These are phyloP conservation scores for Dactylonectria macrodidyma DNA, from an alignment of 2,329 filamentous ascomycete genomes.

Conservation along the genomic window DNA sequence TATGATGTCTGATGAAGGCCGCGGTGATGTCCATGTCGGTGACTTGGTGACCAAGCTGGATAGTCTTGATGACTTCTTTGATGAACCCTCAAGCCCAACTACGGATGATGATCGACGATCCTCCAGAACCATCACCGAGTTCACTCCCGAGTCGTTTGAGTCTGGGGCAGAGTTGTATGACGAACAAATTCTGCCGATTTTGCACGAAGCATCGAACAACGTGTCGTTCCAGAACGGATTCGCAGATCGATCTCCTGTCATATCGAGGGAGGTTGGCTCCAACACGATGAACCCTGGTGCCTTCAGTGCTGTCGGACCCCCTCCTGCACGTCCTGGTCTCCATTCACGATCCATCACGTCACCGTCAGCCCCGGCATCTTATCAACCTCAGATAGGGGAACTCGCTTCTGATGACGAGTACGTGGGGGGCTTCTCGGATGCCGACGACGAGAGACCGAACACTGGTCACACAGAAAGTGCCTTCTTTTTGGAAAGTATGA, in stretches of 20 bases:
- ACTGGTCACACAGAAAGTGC: constrained; percentile 60
- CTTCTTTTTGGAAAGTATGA: constrained; percentile 73
- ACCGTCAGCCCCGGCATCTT: constrained; percentile 73
- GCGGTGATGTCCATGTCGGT: constrained; percentile 77
- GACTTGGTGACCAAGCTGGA: constrained; percentile 87
- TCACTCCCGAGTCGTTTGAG: constrained; percentile 76
- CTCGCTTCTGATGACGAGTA: constrained; percentile 84
- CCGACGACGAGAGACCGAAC: constrained; percentile 71
- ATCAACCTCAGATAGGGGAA: constrained; percentile 70
- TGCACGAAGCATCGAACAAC: constrained; percentile 87
- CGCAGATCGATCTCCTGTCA: constrained; percentile 76
- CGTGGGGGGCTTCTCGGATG: constrained; percentile 83
- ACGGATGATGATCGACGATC: constrained; percentile 72
- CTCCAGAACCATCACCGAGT: constrained; percentile 75
- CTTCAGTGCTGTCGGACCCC: constrained; percentile 61
- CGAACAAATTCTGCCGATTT: constrained; percentile 90
- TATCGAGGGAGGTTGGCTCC: constrained; percentile 71
- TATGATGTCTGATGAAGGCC: constrained; percentile 90
- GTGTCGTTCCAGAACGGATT: constrained; percentile 92
- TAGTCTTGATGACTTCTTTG: constrained; percentile 86
- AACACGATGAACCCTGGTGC: constrained; percentile 76
- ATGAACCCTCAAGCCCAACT: constrained; percentile 75
- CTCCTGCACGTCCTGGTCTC: constrained; percentile 73
- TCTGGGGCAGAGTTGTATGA: constrained; percentile 89
- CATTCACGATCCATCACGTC: constrained; percentile 90